These are phyloP conservation scores for Plasmodium blacklocki DNA, from an alignment of 169 alveolate genomes.

Conservation along the genomic window DNA sequence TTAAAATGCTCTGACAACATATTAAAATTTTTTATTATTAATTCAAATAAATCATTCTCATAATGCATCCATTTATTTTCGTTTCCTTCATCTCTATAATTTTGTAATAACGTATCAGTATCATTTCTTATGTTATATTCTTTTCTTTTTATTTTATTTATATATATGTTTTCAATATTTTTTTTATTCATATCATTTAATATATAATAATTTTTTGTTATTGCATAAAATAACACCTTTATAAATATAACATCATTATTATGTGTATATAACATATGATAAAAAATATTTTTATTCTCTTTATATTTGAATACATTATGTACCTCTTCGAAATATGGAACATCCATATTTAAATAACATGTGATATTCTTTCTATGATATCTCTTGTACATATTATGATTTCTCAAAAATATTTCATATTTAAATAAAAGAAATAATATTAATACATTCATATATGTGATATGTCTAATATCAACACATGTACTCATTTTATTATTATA, in stretches of 20 bases:
- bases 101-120: no score
- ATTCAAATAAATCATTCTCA: no score
- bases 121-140: no score
- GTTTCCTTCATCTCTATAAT: no score
- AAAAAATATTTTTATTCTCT: conserved; percentile 11
- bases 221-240: conserved; percentile 16
- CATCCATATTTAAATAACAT: no score
- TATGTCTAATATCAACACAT: background rate
- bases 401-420: conserved; percentile 19
- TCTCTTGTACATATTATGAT: conserved; percentile 26
- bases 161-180: background rate
- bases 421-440: conserved; percentile 50
- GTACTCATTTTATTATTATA: conserved; percentile 17
- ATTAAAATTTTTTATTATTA: no score
- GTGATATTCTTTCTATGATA: background rate
- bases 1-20: no score
- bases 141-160: no score
- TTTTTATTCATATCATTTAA: background rate
- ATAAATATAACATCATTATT: conserved; percentile 20
- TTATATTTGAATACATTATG: background rate
- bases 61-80: no score
- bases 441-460: conserved; percentile 39
- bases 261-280: conserved; percentile 6
- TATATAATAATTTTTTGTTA: conserved; percentile 26
- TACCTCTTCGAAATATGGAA: no score